These are phyloP conservation scores for Phytophthora capsici DNA, from an alignment of 352 stramenopile genomes.

Conservation along the genomic window DNA sequence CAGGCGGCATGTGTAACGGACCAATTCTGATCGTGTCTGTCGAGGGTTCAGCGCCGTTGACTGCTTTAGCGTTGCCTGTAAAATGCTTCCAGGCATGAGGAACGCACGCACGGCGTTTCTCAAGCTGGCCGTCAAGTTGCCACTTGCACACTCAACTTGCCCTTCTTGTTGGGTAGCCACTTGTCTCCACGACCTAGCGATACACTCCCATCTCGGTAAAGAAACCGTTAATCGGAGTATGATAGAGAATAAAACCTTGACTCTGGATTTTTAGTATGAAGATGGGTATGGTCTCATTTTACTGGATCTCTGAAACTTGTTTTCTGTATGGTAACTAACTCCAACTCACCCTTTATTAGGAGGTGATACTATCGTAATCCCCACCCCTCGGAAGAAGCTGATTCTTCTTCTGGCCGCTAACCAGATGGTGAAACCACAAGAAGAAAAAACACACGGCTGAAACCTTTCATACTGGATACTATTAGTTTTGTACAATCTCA, in stretches of 20 bases:
- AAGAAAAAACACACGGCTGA: slow-evolving; percentile 27
- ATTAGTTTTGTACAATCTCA: no score
- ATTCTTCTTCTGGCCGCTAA: slow-evolving; percentile 23
- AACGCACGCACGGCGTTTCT: slow-evolving; percentile 33
- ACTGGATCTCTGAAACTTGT: not conserved
- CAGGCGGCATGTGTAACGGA: slow-evolving; percentile 37
- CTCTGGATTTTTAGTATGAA: slow-evolving; percentile 8
- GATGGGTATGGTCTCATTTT: not conserved
- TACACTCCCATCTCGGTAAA: slow-evolving; percentile 13
- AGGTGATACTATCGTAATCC: no score
- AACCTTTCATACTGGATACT: slow-evolving; percentile 14
- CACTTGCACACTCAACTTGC: slow-evolving; percentile 12
- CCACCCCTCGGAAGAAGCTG: slow-evolving; percentile 11
- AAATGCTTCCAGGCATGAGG: not conserved
- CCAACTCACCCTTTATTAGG: slow-evolving; percentile 1
- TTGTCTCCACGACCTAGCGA: slow-evolving; percentile 30
- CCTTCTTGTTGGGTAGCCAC: slow-evolving; percentile 14
- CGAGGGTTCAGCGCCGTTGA: not conserved
- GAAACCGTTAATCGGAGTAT: not conserved
- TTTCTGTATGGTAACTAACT: not conserved
- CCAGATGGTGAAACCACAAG: slow-evolving; percentile 24
- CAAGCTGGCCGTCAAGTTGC: slow-evolving; percentile 21
- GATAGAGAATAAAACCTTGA: slow-evolving; percentile 1
- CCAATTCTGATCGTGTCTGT: slow-evolving; percentile 11
- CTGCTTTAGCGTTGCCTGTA: not conserved